Percentiles rank a stretch among this genome's conserved stretches.
Conservation (phyloP, 2,329 filamentous ascomycete genomes). For the Aureobasidium sp. region DNA sequence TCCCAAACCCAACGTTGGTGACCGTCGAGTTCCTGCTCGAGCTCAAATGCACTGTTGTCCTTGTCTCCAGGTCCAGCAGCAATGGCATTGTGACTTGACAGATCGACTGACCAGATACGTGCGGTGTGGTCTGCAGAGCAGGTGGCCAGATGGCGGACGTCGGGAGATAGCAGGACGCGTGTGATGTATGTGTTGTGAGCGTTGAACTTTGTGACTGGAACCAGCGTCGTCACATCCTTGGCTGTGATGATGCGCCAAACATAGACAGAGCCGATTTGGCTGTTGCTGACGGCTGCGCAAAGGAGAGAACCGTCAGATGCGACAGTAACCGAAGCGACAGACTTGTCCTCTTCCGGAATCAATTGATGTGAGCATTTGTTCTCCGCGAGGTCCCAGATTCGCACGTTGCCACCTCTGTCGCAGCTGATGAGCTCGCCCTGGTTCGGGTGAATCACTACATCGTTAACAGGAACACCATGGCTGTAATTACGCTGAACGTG, state of each 20-base stretch:
- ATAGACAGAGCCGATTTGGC: slow-evolving; percentile 83
- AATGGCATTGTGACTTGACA: slow-evolving; percentile 27
- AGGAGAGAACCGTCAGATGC: slow-evolving; percentile 89
- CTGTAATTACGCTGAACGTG: slow-evolving; percentile 87
- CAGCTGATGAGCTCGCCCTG: slow-evolving; percentile 97
- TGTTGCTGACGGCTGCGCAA: slow-evolving; percentile 74
- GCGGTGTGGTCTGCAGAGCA: slow-evolving; percentile 92
- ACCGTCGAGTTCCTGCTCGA: slow-evolving; percentile 79
- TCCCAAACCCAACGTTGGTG: slow-evolving; percentile 98
- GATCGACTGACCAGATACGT: slow-evolving; percentile 91
- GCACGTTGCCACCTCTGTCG: slow-evolving; percentile 83
- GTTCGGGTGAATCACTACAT: slow-evolving; percentile 99
- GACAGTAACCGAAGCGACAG: slow-evolving; percentile 89
- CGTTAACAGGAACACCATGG: slow-evolving; percentile 84
- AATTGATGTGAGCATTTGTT: slow-evolving; percentile 96
- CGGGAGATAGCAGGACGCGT: slow-evolving; percentile 81
- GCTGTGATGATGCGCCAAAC: slow-evolving; percentile 90
- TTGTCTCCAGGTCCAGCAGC: slow-evolving; percentile 8
- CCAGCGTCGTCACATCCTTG: slow-evolving; percentile 72
- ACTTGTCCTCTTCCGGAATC: slow-evolving; percentile 91
- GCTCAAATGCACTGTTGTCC: slow-evolving; percentile 53
- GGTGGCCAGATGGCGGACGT: slow-evolving; percentile 89
- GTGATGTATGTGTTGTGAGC: slow-evolving; percentile 92
- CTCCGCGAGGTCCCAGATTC: slow-evolving; percentile 94
- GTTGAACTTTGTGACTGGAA: slow-evolving; percentile 81